Evolutionary conservation across 1,284 basidiomycete species (phyloP).

Genomic region (Heterobasidion annosum): DNA sequence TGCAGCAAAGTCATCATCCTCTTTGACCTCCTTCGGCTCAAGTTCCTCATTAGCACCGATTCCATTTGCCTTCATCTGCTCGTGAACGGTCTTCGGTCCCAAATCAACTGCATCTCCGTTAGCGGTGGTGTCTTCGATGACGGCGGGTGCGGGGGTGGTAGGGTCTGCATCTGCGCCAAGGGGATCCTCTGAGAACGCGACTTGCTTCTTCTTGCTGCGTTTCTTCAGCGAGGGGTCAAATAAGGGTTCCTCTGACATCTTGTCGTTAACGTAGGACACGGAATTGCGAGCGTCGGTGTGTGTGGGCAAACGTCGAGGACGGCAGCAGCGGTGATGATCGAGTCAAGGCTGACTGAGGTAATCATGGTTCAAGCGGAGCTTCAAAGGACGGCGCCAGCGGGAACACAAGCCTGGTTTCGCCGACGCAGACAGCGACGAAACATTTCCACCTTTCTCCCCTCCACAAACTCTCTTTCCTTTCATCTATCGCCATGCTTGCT

Average conservation of each 20-base stretch:
- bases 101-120: slow-evolving; percentile 66
- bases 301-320: slow-evolving; percentile 12
- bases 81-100: slow-evolving; percentile 65
- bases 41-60: slow-evolving; percentile 22
- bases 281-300: slow-evolving; percentile 4
- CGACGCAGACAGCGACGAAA: slow-evolving; percentile 23
- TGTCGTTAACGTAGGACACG: background rate
- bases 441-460: slow-evolving; percentile 14
- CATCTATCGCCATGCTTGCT: slow-evolving; percentile 35
- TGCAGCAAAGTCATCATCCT: slow-evolving; percentile 68
- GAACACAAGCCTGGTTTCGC: slow-evolving; percentile 1
- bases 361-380: slow-evolving; percentile 11
- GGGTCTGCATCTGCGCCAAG: slow-evolving; percentile 78
- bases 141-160: slow-evolving; percentile 63
- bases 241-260: slow-evolving; percentile 62
- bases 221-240: slow-evolving; percentile 82
- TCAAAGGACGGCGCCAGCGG: slow-evolving; percentile 5
- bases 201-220: slow-evolving; percentile 75
- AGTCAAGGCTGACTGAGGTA: slow-evolving; percentile 23
- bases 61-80: slow-evolving; percentile 53
- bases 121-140: slow-evolving; percentile 51
- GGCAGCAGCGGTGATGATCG: slow-evolving; percentile 22
- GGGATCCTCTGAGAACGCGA: slow-evolving; percentile 77
- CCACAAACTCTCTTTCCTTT: slow-evolving; percentile 7
- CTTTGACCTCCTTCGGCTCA: slow-evolving; percentile 33